phyloP scores from a whole-genome alignment of 306 rosid genomes.

The Gynostemma pentaphyllum region DNA sequence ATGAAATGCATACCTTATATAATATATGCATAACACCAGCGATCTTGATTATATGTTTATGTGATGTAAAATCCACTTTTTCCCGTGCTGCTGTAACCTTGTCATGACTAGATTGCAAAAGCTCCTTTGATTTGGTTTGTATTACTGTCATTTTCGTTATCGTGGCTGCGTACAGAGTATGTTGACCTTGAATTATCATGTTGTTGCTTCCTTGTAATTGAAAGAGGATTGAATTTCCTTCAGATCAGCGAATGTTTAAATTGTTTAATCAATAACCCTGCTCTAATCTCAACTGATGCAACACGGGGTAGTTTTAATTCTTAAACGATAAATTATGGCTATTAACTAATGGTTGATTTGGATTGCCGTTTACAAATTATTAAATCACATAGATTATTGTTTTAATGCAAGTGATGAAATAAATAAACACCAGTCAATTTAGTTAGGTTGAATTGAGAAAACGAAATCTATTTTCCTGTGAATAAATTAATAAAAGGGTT shows the following conservation, averaged over 20 bases:
- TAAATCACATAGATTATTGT: neutral
- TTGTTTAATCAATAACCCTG: neutral
- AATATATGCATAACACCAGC: constrained; percentile 11
- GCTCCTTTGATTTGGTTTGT: neutral
- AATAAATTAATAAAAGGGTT: too few relatives aligned
- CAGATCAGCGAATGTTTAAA: neutral
- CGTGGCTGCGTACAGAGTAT: neutral
- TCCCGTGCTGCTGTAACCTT: neutral
- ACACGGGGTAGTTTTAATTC: neutral
- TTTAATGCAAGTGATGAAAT: neutral
- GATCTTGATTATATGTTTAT: neutral
- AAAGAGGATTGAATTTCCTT: neutral
- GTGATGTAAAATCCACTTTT: neutral
- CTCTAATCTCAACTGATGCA: neutral
- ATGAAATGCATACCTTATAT: constrained; percentile 10
- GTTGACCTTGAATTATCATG: neutral
- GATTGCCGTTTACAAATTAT: neutral
- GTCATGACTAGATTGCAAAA: neutral
- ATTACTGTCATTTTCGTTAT: neutral
- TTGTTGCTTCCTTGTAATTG: neutral
- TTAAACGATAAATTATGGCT: neutral
- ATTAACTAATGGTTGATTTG: neutral
- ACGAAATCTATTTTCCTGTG: neutral
- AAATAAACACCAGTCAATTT: neutral
- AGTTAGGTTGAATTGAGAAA: neutral